A percentile compares a stretch with the other conserved stretches of the same genome.
These are phyloP conservation scores for Cocos nucifera DNA, from an alignment of 176 grass and related monocot species.

Conservation along the genomic window DNA sequence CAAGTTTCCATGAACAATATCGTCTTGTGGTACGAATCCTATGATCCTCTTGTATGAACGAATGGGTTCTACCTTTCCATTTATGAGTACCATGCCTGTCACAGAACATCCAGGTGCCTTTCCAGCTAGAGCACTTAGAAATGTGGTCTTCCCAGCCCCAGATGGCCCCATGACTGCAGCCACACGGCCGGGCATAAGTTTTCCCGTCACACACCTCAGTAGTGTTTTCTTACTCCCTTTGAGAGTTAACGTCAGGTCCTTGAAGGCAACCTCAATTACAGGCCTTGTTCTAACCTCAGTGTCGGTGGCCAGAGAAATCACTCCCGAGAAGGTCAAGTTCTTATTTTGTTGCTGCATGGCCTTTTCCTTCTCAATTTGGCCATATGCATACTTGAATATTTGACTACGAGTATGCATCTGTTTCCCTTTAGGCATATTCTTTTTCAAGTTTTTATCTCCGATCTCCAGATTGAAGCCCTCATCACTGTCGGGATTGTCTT, in stretches of 20 bases:
- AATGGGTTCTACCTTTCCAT: constrained; percentile 62
- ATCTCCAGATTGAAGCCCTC: constrained; percentile 66
- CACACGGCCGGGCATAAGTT: constrained; percentile 73
- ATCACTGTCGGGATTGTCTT: constrained; percentile 48
- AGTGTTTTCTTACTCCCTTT: constrained; percentile 88
- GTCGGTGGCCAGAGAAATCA: constrained; percentile 84
- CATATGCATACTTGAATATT: constrained; percentile 91
- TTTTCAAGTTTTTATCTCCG: constrained; percentile 67
- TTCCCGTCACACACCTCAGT: constrained; percentile 62
- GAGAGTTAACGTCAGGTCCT: constrained; percentile 66
- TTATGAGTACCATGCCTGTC: constrained; percentile 61
- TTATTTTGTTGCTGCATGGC: constrained; percentile 61
- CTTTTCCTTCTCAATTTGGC: constrained; percentile 90
- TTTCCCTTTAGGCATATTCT: constrained; percentile 52
- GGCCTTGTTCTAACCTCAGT: constrained; percentile 50
- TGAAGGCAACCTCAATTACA: constrained; percentile 72
- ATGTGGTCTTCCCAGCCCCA: constrained; percentile 84
- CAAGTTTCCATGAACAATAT: constrained; percentile 93
- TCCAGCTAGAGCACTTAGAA: constrained; percentile 74
- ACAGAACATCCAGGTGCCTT: constrained; percentile 69
- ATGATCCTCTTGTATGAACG: constrained; percentile 94
- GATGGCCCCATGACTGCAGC: constrained; percentile 94
- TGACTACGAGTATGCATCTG: constrained; percentile 78
- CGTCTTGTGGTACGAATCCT: constrained; percentile 91
- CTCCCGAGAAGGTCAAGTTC: constrained; percentile 73